phyloP scores from a whole-genome alignment of 164 flowering plant species.

The Echeveria elegans region DNA sequence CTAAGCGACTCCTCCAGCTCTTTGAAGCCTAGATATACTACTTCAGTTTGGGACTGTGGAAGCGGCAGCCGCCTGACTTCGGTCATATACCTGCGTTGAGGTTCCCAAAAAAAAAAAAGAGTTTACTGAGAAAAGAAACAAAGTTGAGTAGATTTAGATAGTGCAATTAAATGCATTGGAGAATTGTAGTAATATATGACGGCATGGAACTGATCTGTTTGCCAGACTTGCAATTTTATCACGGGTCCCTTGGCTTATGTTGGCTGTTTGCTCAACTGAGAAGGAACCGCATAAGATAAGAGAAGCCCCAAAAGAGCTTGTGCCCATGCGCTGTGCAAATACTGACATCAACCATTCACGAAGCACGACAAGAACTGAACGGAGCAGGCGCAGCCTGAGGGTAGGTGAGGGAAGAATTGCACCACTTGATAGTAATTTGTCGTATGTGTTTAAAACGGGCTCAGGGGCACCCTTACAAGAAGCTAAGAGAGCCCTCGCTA shows the following conservation, averaged over 20 bases:
- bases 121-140: too few species aligned
- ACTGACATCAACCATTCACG: constrained; percentile 92
- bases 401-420: constrained; percentile 70
- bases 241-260: constrained; percentile 62
- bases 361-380: constrained; percentile 74
- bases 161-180: too few species aligned
- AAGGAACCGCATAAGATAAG: constrained; percentile 49
- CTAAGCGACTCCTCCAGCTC: constrained; percentile 87
- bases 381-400: constrained; percentile 69
- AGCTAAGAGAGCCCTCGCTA: constrained; percentile 84
- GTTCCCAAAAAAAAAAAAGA: background rate
- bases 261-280: constrained; percentile 38
- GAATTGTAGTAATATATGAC: too few species aligned
- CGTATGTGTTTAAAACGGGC: constrained; percentile 77
- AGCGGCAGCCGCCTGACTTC: constrained; percentile 84
- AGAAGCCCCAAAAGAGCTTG: constrained; percentile 67
- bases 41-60: constrained; percentile 68
- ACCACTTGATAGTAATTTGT: constrained; percentile 72
- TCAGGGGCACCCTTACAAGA: constrained; percentile 92
- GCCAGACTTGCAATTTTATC: constrained; percentile 90
- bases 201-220: constrained; percentile 47
- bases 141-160: too few species aligned
- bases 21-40: constrained; percentile 69
- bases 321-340: constrained; percentile 69
- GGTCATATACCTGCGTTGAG: constrained; percentile 69